Evolutionary conservation across 805 yeast species (phyloP), one percentile per base, ranked within the genome.

Genomic region (Naumovozyma dairenensis): DNA sequence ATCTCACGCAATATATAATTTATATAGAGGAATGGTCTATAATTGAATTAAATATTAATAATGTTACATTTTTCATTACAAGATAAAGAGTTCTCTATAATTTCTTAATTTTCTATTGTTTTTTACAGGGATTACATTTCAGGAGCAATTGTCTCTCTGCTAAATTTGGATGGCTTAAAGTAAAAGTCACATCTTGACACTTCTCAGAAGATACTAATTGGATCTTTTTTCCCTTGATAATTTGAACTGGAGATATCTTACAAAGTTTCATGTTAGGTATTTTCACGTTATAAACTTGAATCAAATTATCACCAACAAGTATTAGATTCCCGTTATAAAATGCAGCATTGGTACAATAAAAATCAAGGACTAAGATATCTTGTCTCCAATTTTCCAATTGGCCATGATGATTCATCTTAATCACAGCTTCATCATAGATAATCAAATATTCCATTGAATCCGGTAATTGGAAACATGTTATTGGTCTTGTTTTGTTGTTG

Each of bases 151-250:
- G 92, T 39, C 81, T 62, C 2, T 77, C 83, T 3, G 67, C 57
- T 9, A 70, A 65, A 35, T 57, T 57, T 0, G 93, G 93, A 47
- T 83, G 85, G 14, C 83, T 79, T 63, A 80, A 52, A 0, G 61
- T 52, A 4, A 74, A 44, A 16, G 59, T 57, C 31, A 65, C 49
- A 15, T 62, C 63, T 12, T 53, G 60, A 8, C 45, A 51, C 4
- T 55, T 56, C 34, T 49, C 43, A 7, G 13, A 10, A 21, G 65
- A 69, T n/a, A 72, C 35, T 16, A 67, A 47, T 16, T 56, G 53
- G 21, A 83, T 70, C 44, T 74, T 82, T 49, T 77, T 79, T 16
- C 89, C 89, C 3, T 76, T 69, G 26, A 84, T 66, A 4, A 82
- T 78, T 51, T 84, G 94, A 16, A 71, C 63, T 9, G 79, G 69